Conservation (phyloP, 2,329 filamentous ascomycete species). For the Aureobasidium namibiae region DNA sequence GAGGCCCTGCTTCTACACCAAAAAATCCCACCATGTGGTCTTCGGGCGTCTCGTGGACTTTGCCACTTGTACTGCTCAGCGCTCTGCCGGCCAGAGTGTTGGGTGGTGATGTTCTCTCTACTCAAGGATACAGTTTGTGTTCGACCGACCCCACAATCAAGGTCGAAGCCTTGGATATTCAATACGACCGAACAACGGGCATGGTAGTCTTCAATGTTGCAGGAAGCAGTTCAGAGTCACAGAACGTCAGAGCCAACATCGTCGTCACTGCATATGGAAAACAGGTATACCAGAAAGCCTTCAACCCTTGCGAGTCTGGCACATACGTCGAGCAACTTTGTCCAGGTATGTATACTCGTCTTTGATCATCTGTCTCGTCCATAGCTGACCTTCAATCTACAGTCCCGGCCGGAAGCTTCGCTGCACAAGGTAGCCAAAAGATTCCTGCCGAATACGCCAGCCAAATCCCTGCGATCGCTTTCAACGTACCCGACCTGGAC, state of each 20-base stretch:
- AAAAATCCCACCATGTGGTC: slow-evolving; percentile 22
- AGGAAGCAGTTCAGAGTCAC: slow-evolving; percentile 62
- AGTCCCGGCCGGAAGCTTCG: slow-evolving; percentile 69
- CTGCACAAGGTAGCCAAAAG: slow-evolving; percentile 60
- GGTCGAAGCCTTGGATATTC: slow-evolving; percentile 66
- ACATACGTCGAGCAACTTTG: slow-evolving; percentile 69
- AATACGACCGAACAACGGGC: slow-evolving; percentile 68
- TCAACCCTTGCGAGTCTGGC: slow-evolving; percentile 68
- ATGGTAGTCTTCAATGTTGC: slow-evolving; percentile 73
- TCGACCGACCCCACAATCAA: slow-evolving; percentile 50
- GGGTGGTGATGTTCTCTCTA: slow-evolving; percentile 66
- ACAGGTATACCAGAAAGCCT: slow-evolving; percentile 66
- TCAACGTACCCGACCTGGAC: slow-evolving; percentile 81
- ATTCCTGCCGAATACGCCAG: slow-evolving; percentile 65
- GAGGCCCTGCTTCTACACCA: neutral
- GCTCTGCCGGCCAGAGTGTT: slow-evolving; percentile 42
- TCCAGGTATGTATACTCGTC: slow-evolving; percentile 51
- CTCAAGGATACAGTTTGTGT: slow-evolving; percentile 73
- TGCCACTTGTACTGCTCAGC: slow-evolving; percentile 24
- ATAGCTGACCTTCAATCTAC: slow-evolving; percentile 10
- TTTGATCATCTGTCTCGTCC: neutral
- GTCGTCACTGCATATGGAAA: slow-evolving; percentile 78
- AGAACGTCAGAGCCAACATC: slow-evolving; percentile 73
- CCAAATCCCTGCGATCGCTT: slow-evolving; percentile 80
- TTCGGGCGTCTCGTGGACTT: slow-evolving; percentile 17